phyloP scores from a whole-genome alignment of 2,329 filamentous ascomycete genomes.

The Trichoderma guizhouense region DNA sequence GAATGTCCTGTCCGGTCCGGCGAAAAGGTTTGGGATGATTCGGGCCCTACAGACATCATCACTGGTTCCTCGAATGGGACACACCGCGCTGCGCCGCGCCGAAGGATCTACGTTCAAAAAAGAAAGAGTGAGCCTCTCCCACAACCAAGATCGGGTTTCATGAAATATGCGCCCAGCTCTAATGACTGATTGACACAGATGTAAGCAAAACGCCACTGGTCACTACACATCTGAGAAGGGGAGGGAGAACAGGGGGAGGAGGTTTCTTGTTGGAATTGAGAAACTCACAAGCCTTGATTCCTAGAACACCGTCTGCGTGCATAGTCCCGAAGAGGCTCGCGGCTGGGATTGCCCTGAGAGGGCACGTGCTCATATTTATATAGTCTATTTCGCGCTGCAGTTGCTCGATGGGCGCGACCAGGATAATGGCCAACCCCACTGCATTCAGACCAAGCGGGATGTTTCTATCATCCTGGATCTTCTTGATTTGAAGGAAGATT shows the following conservation, averaged over 20 bases:
- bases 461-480: neutral
- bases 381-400: neutral
- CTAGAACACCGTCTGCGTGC: neutral
- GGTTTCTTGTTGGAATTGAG: neutral
- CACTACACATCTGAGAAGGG: too few species aligned
- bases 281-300: neutral
- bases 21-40: neutral
- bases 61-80: neutral
- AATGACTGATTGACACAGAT: neutral
- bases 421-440: neutral
- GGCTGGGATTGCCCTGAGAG: neutral
- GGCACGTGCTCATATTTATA: neutral
- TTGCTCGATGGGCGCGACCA: neutral
- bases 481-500: neutral
- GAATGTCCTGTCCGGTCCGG: neutral
- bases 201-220: neutral
- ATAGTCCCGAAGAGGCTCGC: neutral
- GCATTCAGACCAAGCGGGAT: neutral
- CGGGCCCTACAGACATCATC: neutral
- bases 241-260: too few species aligned
- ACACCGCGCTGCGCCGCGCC: neutral
- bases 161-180: neutral
- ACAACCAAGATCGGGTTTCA: neutral
- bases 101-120: too few species aligned
- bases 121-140: too few species aligned